Conservation (phyloP, 345 rosid species). For the Microthlaspi erraticum region DNA sequence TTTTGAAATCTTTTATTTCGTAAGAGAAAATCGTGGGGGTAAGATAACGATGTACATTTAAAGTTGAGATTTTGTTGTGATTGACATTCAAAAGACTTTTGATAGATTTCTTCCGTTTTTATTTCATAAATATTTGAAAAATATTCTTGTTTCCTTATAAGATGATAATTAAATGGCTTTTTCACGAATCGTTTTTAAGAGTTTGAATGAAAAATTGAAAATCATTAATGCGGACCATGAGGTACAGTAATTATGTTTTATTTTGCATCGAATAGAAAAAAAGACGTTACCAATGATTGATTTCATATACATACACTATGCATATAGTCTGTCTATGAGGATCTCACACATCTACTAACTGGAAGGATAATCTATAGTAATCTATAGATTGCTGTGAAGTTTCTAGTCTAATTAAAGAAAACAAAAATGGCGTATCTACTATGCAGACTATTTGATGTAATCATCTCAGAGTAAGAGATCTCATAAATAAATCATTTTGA, state of each 20-base stretch:
- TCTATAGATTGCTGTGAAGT: background rate
- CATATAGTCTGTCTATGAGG: too few species aligned
- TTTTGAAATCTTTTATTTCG: background rate
- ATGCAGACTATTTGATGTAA: too few species aligned
- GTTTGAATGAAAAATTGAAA: background rate
- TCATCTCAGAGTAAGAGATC: too few species aligned
- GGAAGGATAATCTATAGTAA: background rate
- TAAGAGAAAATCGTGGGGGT: constrained; percentile 23
- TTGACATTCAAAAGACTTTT: constrained; percentile 9
- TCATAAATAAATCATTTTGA: too few species aligned
- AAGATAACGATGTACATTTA: constrained; percentile 9
- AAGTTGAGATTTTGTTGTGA: constrained; percentile 18
- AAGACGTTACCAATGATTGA: constrained; percentile 14
- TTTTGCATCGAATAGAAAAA: too few species aligned
- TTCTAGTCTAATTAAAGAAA: background rate
- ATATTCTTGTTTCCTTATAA: constrained; percentile 1
- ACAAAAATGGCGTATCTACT: too few species aligned
- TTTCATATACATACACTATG: background rate
- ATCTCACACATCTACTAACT: too few species aligned
- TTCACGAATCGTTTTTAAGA: background rate
- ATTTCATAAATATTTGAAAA: background rate
- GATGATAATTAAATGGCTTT: background rate
- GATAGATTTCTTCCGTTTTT: background rate
- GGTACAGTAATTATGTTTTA: too few species aligned
- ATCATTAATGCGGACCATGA: background rate